Percentiles rank a stretch among this genome's conserved stretches.
Conservation (phyloP, 2,329 filamentous ascomycete species). For the Fusarium concolor region DNA sequence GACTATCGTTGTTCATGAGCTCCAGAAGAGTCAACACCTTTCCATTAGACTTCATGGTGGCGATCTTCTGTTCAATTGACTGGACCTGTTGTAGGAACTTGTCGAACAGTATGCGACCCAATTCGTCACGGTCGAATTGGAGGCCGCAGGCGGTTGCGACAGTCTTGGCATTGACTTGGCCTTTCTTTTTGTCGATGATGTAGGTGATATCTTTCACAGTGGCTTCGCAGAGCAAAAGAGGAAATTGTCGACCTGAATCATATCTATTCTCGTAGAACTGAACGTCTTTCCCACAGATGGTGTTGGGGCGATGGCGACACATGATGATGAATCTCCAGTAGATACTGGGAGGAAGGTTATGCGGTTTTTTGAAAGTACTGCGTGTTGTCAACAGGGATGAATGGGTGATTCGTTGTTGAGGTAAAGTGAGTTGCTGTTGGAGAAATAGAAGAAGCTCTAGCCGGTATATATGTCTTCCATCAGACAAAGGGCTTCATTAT, state of each 20-base stretch:
- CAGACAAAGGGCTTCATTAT: no score
- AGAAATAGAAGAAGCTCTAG: no score
- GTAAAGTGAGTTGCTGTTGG: no score
- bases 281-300: not conserved
- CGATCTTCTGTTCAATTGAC: not conserved
- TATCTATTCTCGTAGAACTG: not conserved
- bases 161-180: not conserved
- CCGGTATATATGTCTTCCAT: no score
- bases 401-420: no score
- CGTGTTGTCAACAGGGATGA: no score
- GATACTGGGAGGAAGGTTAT: no score
- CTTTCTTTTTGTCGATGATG: not conserved
- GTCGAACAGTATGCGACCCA: not conserved
- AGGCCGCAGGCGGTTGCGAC: not conserved
- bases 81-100: not conserved
- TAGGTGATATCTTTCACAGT: not conserved
- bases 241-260: not conserved
- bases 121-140: not conserved
- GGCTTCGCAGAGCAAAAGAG: not conserved
- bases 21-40: not conserved
- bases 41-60: not conserved
- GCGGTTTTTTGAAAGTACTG: no score
- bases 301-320: not conserved
- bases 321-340: not conserved
- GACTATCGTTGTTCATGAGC: no score